Conservation (phyloP, 2,329 filamentous ascomycete genomes). For the Bipolaris gigantea region DNA sequence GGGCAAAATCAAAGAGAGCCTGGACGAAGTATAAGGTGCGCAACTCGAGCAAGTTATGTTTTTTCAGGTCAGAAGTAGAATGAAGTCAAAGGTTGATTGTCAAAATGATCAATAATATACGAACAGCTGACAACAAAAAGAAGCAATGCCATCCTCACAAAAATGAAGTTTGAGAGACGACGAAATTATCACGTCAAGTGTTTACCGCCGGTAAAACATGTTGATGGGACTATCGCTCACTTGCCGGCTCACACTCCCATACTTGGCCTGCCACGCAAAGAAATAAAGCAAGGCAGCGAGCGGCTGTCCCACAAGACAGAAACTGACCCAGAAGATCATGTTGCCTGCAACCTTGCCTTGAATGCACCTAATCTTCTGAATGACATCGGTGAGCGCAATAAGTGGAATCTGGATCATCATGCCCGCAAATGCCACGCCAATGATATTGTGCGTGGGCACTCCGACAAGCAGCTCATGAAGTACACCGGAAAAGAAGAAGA, state of each 20-base stretch:
- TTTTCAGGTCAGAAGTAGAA: neutral
- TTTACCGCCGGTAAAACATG: conserved; percentile 25
- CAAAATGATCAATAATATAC: neutral
- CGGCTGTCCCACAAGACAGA: conserved; percentile 93
- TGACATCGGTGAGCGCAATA: conserved; percentile 75
- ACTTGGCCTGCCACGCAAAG: conserved; percentile 98
- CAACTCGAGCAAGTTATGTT: neutral
- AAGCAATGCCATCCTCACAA: neutral
- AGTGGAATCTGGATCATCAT: conserved; percentile 94
- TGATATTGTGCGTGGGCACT: conserved; percentile 90
- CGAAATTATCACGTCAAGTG: neutral
- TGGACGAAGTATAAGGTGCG: neutral
- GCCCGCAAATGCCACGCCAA: conserved; percentile 87
- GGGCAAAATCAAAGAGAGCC: conserved; percentile 6
- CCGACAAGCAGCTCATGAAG: conserved; percentile 92
- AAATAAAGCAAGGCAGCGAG: conserved; percentile 92
- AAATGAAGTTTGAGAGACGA: neutral
- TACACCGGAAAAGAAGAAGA: conserved; percentile 86
- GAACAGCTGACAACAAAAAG: neutral
- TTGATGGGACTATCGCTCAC: conserved; percentile 29
- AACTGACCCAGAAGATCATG: conserved; percentile 93
- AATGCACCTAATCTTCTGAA: conserved; percentile 77
- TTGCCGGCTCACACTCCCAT: conserved; percentile 70
- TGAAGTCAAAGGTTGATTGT: neutral
- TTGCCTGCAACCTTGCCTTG: conserved; percentile 83